A percentile compares a stretch with the other conserved stretches of the same genome.
Evolutionary conservation across 2,329 filamentous ascomycete genomes (phyloP).

Genomic region (Knoxdaviesia capensis): DNA sequence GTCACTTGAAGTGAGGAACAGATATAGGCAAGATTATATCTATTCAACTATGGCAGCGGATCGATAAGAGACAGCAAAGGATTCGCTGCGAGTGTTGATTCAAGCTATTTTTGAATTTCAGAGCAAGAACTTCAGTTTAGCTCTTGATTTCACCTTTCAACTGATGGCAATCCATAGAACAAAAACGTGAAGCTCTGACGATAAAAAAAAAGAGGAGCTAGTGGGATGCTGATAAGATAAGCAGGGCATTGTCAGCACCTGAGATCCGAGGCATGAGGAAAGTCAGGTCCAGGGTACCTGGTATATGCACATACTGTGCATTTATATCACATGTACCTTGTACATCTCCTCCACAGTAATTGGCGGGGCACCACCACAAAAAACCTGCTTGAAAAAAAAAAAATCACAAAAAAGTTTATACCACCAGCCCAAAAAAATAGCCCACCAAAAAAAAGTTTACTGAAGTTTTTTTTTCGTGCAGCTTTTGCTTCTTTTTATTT

Average conservation of each 20-base stretch:
- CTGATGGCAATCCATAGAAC: too few species aligned
- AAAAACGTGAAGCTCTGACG: too few species aligned
- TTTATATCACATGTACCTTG: neutral
- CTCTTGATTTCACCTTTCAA: too few species aligned
- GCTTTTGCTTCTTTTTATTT: slow-evolving; percentile 5
- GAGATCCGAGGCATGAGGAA: neutral
- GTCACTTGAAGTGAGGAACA: too few species aligned
- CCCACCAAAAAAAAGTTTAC: slow-evolving; percentile 6
- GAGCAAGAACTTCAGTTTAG: too few species aligned
- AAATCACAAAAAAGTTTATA: slow-evolving; percentile 5
- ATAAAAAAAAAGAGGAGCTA: neutral
- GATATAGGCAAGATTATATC: too few species aligned
- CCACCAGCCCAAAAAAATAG: slow-evolving; percentile 5
- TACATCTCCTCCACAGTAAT: slow-evolving; percentile 1
- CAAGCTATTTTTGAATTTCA: too few species aligned
- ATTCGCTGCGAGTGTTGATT: too few species aligned
- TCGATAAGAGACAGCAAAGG: too few species aligned
- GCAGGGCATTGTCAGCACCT: neutral
- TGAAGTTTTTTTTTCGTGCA: slow-evolving; percentile 4
- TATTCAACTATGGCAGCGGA: too few species aligned
- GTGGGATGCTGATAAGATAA: neutral
- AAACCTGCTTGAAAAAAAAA: slow-evolving; percentile 2
- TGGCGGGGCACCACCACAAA: slow-evolving; percentile 5
- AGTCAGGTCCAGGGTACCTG: neutral
- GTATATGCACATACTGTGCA: neutral